Evolutionary conservation across 139 green algal genomes (phyloP).

Genomic region (Tetraselmis chui): DNA sequence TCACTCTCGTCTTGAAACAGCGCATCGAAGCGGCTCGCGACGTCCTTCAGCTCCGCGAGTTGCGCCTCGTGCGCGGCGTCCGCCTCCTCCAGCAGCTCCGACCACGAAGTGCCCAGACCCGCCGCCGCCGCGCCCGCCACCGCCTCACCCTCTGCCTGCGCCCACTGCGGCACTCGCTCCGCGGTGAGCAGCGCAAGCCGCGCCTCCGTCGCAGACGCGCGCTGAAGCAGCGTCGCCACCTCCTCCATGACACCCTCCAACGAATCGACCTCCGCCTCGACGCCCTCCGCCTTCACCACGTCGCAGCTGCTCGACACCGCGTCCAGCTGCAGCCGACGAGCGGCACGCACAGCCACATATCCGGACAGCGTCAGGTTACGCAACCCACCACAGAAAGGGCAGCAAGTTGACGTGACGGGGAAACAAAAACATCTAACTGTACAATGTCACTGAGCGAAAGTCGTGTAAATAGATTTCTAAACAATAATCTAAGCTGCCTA

Average conservation of each 20-base stretch:
- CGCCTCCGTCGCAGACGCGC: background rate
- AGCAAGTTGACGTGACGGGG: no score
- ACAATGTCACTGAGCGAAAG: no score
- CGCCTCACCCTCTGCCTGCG: background rate
- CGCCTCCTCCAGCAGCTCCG: background rate
- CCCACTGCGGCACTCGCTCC: background rate
- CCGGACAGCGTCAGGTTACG: no score
- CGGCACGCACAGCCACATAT: no score
- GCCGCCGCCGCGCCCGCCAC: no score
- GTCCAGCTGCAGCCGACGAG: no score
- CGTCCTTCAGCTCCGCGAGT: background rate
- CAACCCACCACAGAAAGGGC: no score
- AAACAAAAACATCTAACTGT: no score
- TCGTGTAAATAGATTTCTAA: no score
- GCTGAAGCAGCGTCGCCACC: background rate
- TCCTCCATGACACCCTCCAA: background rate
- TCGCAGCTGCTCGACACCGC: background rate
- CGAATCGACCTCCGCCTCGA: background rate
- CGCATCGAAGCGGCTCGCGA: background rate
- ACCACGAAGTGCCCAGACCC: background rate
- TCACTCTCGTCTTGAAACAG: background rate
- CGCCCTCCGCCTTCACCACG: background rate
- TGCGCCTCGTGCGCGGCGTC: background rate
- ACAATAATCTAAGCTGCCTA: no score
- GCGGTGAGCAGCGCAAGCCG: background rate